Conservation (phyloP, 371 early-diverging fungal genomes). For the Entomophthora muscae region DNA sequence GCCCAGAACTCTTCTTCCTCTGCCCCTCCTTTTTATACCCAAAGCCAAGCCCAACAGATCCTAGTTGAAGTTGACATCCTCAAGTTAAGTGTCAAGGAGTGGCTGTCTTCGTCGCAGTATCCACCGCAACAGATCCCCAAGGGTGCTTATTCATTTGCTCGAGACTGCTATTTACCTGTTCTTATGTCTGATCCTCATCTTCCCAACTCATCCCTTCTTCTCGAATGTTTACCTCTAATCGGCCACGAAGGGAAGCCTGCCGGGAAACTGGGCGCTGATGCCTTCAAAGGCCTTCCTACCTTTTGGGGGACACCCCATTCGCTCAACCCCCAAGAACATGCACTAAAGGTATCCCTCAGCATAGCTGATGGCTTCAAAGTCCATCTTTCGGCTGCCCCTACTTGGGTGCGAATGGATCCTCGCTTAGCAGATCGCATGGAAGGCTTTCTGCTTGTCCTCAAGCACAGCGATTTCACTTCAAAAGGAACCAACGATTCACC, state of each 20-base stretch:
- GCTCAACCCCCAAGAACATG: not conserved
- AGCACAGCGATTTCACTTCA: not conserved
- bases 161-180: not conserved
- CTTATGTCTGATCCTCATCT: not conserved
- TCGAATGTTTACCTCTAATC: not conserved
- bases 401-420: not conserved
- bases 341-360: not conserved
- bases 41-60: not conserved
- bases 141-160: not conserved
- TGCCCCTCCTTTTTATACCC: not conserved
- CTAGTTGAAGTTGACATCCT: not conserved
- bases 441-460: not conserved
- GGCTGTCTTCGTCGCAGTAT: not conserved
- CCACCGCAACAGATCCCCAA: not conserved
- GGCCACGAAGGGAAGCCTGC: not conserved
- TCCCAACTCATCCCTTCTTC: not conserved
- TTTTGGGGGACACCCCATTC: not conserved
- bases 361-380: not conserved
- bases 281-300: not conserved
- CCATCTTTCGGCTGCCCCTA: not conserved
- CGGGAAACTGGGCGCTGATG: not conserved
- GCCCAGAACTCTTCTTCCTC: not conserved
- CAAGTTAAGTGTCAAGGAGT: not conserved
- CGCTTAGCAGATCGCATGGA: not conserved
- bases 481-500: not conserved